A percentile compares a stretch with the other conserved stretches of the same genome.
phyloP scores from a whole-genome alignment of 2,329 filamentous ascomycete genomes.

The Fusarium agapanthi region DNA sequence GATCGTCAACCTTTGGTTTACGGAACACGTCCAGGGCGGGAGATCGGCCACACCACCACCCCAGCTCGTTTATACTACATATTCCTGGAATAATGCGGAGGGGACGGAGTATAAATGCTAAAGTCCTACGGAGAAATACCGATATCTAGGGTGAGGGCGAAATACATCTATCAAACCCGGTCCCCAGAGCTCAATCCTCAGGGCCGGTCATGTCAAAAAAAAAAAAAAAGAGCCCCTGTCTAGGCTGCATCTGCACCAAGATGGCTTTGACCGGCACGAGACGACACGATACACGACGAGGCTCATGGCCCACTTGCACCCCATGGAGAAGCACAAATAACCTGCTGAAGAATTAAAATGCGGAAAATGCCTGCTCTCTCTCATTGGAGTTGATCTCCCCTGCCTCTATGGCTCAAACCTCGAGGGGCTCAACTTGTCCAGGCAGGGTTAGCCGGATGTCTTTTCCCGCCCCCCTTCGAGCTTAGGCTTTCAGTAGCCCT shows the following conservation, averaged over 20 bases:
- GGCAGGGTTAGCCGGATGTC: slow-evolving; percentile 30
- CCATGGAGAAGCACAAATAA: slow-evolving; percentile 26
- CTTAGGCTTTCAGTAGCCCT: background rate
- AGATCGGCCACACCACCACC: slow-evolving; percentile 27
- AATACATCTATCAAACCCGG: slow-evolving; percentile 14
- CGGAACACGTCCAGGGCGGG: slow-evolving; percentile 2
- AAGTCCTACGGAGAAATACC: background rate
- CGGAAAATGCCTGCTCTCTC: background rate
- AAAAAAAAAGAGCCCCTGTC: slow-evolving; percentile 2
- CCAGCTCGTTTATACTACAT: background rate
- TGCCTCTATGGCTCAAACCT: background rate
- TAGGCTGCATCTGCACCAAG: slow-evolving; percentile 10
- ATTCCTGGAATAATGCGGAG: slow-evolving; percentile 6
- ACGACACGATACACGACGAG: slow-evolving; percentile 10
- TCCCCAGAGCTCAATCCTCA: slow-evolving; percentile 30
- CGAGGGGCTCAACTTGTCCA: slow-evolving; percentile 6
- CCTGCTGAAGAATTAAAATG: background rate
- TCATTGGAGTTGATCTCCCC: background rate
- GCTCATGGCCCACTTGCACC: slow-evolving; percentile 27
- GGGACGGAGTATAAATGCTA: background rate
- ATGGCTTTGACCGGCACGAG: slow-evolving; percentile 36
- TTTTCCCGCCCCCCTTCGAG: slow-evolving; percentile 37
- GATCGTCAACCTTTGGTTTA: background rate
- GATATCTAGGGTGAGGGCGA: background rate
- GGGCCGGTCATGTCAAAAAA: slow-evolving; percentile 21